Conservation (phyloP, 202 grass and related monocot species). For the Digitaria exilis region DNA sequence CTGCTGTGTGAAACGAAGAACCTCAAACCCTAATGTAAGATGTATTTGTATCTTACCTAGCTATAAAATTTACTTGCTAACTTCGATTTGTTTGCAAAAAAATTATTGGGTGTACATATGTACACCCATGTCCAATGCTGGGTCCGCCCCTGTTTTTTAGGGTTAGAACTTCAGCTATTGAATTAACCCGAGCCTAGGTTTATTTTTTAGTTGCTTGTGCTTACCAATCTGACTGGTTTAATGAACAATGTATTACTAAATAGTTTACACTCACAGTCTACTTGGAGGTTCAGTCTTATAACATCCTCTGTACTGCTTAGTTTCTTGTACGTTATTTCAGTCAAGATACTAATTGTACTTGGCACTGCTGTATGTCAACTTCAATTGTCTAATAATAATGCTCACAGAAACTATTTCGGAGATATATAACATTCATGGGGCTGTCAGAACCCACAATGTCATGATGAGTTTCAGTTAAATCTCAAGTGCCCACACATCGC, state of each 20-base stretch:
- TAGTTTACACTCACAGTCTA: not conserved
- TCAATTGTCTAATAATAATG: conserved; percentile 4
- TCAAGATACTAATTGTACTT: not conserved
- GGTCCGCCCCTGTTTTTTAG: no score
- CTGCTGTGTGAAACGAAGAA: no score
- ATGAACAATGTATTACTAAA: not conserved
- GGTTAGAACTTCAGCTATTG: not conserved
- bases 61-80: no score
- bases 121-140: no score
- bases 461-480: conserved; percentile 1
- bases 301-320: not conserved
- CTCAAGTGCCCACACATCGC: not conserved
- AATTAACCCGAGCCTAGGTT: not conserved
- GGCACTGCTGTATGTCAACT: not conserved
- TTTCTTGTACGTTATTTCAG: not conserved
- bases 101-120: no score
- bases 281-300: not conserved
- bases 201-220: not conserved
- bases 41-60: no score
- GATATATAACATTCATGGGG: not conserved
- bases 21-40: no score
- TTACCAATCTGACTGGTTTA: conserved; percentile 1
- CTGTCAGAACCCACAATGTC: not conserved
- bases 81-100: no score
- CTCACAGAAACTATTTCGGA: not conserved